Percentiles rank a stretch among this genome's conserved stretches.
Conservation (phyloP, 2,329 filamentous ascomycete genomes). For the Monilinia vaccinii-corymbosi region DNA sequence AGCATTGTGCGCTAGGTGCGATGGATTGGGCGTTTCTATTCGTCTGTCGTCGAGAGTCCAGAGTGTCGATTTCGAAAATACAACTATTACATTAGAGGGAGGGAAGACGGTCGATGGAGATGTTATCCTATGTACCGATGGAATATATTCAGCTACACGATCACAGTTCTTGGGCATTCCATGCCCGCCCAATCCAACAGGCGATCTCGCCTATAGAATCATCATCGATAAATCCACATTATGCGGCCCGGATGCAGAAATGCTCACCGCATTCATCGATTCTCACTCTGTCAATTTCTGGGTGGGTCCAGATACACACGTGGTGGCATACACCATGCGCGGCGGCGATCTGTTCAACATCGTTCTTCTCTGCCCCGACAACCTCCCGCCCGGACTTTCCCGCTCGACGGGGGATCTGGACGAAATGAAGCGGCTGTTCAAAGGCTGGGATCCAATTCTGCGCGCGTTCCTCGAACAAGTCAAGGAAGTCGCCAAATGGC, state of each 20-base stretch:
- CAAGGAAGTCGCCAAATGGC: constrained; percentile 58
- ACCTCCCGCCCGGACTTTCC: constrained; percentile 45
- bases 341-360: constrained; percentile 54
- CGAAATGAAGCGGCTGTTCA: constrained; percentile 52
- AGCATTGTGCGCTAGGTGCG: constrained; percentile 34
- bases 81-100: constrained; percentile 15
- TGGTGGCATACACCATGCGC: constrained; percentile 51
- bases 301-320: constrained; percentile 40
- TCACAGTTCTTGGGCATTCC: constrained; percentile 37
- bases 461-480: constrained; percentile 39
- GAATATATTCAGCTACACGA: constrained; percentile 51
- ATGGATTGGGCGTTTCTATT: constrained; percentile 32
- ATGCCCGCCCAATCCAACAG: constrained; percentile 46
- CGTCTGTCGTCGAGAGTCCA: constrained; percentile 32
- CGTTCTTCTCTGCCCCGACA: constrained; percentile 56
- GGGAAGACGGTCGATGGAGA: constrained; percentile 37
- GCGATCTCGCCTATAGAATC: constrained; percentile 57
- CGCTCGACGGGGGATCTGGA: constrained; percentile 44
- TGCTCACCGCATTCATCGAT: constrained; percentile 34
- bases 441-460: constrained; percentile 54
- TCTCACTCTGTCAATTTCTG: constrained; percentile 40
- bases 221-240: constrained; percentile 40
- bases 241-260: constrained; percentile 38
- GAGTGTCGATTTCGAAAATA: constrained; percentile 19
- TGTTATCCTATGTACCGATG: constrained; percentile 54